Conservation (phyloP, 225 moss, liverwort and hornwort species). For the Physcomitrium patens region DNA sequence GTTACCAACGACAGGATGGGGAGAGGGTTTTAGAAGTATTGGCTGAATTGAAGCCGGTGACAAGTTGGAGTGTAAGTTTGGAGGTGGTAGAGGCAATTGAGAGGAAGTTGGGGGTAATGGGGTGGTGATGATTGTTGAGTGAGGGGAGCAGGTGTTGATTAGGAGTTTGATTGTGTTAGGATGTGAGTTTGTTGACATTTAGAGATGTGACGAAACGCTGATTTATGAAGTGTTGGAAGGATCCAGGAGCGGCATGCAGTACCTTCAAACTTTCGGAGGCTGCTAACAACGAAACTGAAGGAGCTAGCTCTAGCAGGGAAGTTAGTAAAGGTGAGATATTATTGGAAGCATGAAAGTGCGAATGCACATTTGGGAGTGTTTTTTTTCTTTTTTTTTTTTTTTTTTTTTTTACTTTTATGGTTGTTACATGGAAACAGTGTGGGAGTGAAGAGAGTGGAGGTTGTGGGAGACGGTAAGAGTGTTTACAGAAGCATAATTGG, state of each 20-base stretch:
- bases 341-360: constrained; percentile 40
- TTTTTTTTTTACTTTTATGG: not conserved
- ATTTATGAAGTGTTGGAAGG: constrained; percentile 55
- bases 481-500: constrained; percentile 23
- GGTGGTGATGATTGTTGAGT: constrained; percentile 27
- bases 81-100: constrained; percentile 17
- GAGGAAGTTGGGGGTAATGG: constrained; percentile 25
- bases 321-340: constrained; percentile 85
- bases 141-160: constrained; percentile 19
- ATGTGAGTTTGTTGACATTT: constrained; percentile 29
- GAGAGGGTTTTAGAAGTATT: constrained; percentile 15
- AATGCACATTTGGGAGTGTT: constrained; percentile 24
- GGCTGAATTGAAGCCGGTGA: constrained; percentile 21
- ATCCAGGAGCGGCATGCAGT: constrained; percentile 98
- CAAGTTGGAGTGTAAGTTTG: constrained; percentile 25
- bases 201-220: constrained; percentile 45
- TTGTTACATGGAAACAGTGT: constrained; percentile 41
- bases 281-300: constrained; percentile 94
- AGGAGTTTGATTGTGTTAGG: constrained; percentile 29
- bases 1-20: constrained; percentile 23
- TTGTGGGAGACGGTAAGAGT: constrained; percentile 25
- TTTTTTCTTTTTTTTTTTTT: too few species aligned
- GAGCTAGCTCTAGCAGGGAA: constrained; percentile 85
- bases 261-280: constrained; percentile 96
- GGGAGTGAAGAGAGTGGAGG: constrained; percentile 33